Evolutionary conservation across 2,329 filamentous ascomycete genomes (phyloP), one percentile per base, ranked within the genome.

Genomic region (Colletotrichum coccodes): DNA sequence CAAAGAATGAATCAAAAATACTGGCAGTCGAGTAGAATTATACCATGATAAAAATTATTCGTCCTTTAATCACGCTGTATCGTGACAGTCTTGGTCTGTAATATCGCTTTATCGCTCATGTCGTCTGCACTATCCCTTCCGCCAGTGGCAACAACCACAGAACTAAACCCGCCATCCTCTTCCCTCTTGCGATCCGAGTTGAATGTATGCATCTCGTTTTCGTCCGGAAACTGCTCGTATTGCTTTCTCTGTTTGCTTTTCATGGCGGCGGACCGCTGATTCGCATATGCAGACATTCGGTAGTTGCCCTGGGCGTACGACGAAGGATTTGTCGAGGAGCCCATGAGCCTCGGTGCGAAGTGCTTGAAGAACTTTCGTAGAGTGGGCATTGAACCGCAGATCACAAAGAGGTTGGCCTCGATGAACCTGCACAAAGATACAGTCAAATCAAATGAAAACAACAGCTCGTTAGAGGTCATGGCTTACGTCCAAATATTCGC

Each of bases 331-430:
- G 64, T 16, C 7, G 59, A 16, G 36, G 59, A 58, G 30, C 76
- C 75, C 21, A 80, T 73, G 28, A 79, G 59, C 6, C 71, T 75
- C 2, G 80, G 80, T 0, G 79, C 76, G 12, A 82, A 73, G 60
- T 81, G 78, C 3, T 74, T 74, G 66, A 82, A 75, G 75, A 83
- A 83, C 21, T 79, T 79, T 30, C 79, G 77, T 1, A 83, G 69
- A 1, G 81, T 82, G 0, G 81, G 79, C 38, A 82, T 76, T 26
- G 79, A 79, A 23, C 79, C 80, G 71, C 80, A 83, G 14, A 81
- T 79, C 32, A 83, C 75, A 58, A 82, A 77, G 0, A 83, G 74
- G 44, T 83, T 83, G 0, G 75, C 72, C 65, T 83, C 81, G 40
- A 82, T 72, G 44, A 80, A 74, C 11, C 77, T 78, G 30, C 18